Conservation (phyloP, 2,329 filamentous ascomycete species). For the Fusarium sp. region DNA sequence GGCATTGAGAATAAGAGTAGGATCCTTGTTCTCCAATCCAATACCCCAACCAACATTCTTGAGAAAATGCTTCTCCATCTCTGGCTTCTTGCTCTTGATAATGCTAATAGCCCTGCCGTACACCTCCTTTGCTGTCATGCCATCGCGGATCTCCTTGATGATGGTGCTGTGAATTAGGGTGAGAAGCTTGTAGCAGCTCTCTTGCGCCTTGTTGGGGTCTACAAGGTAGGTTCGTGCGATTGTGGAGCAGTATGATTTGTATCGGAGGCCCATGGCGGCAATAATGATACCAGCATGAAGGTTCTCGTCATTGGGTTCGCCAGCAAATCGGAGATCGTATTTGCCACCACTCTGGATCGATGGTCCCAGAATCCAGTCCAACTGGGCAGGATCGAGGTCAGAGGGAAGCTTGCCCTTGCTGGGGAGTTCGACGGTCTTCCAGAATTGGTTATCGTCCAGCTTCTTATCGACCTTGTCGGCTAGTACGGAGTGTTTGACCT, state of each 20-base stretch:
- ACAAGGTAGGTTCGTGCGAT: slow-evolving; percentile 96
- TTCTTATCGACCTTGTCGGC: slow-evolving; percentile 91
- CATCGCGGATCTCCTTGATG: slow-evolving; percentile 90
- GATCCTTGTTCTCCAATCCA: slow-evolving; percentile 90
- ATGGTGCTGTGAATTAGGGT: slow-evolving; percentile 88
- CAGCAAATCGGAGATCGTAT: slow-evolving; percentile 87
- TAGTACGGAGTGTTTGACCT: slow-evolving; percentile 89
- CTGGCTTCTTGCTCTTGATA: slow-evolving; percentile 91
- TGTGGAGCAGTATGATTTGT: slow-evolving; percentile 94
- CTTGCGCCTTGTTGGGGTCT: slow-evolving; percentile 95
- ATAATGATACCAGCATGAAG: slow-evolving; percentile 95
- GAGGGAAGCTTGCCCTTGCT: slow-evolving; percentile 81
- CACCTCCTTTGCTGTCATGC: slow-evolving; percentile 87
- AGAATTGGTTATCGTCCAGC: slow-evolving; percentile 94
- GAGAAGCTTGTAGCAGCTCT: slow-evolving; percentile 92
- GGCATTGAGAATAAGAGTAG: slow-evolving; percentile 83
- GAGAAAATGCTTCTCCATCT: slow-evolving; percentile 93
- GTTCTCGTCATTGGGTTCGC: slow-evolving; percentile 82
- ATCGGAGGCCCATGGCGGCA: slow-evolving; percentile 89
- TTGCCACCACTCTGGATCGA: slow-evolving; percentile 95
- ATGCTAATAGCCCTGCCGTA: slow-evolving; percentile 87
- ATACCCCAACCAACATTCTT: slow-evolving; percentile 94
- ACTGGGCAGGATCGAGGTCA: slow-evolving; percentile 87
- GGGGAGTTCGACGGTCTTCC: slow-evolving; percentile 80
- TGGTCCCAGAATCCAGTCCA: slow-evolving; percentile 94